These are phyloP conservation scores for Symbiodinium natans DNA, from an alignment of 73 alveolate species.

Conservation along the genomic window DNA sequence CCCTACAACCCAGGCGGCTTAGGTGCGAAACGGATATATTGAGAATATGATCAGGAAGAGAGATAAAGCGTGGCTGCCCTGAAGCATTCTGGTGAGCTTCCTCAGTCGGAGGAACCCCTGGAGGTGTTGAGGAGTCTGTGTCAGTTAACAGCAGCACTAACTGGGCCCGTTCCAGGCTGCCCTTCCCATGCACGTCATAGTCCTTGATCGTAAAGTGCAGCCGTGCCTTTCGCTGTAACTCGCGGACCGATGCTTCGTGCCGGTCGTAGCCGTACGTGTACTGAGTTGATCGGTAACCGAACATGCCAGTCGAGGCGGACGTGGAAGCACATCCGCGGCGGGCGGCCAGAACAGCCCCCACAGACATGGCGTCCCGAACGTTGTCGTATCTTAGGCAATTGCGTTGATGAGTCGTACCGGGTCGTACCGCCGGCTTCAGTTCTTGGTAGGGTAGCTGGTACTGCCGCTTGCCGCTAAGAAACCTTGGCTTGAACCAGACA, in stretches of 20 bases:
- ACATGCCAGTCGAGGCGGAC: background rate
- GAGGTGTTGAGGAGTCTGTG: slow-evolving; percentile 84
- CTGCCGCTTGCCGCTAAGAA: too few relatives aligned
- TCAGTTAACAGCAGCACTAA: slow-evolving; percentile 50
- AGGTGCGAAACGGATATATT: too few relatives aligned
- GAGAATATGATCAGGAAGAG: too few relatives aligned
- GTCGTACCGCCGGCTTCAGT: too few relatives aligned
- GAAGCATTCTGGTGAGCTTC: too few relatives aligned
- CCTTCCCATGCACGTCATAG: background rate
- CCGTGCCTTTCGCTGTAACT: background rate
- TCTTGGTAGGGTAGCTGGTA: too few relatives aligned
- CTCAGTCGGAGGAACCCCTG: slow-evolving; percentile 59
- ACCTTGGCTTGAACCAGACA: too few relatives aligned
- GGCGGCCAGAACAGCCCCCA: background rate
- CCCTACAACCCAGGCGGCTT: too few relatives aligned
- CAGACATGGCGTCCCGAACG: slow-evolving; percentile 9
- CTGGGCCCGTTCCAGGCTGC: slow-evolving; percentile 30
- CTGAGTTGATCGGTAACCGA: background rate
- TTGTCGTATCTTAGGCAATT: too few relatives aligned
- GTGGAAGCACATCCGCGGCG: background rate
- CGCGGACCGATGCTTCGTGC: background rate
- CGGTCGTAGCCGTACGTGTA: slow-evolving; percentile 1
- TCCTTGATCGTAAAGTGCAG: background rate
- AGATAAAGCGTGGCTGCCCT: too few relatives aligned
- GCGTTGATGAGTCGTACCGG: too few relatives aligned